Conservation (phyloP, 2,329 filamentous ascomycete genomes). For the Alternaria arbusti region DNA sequence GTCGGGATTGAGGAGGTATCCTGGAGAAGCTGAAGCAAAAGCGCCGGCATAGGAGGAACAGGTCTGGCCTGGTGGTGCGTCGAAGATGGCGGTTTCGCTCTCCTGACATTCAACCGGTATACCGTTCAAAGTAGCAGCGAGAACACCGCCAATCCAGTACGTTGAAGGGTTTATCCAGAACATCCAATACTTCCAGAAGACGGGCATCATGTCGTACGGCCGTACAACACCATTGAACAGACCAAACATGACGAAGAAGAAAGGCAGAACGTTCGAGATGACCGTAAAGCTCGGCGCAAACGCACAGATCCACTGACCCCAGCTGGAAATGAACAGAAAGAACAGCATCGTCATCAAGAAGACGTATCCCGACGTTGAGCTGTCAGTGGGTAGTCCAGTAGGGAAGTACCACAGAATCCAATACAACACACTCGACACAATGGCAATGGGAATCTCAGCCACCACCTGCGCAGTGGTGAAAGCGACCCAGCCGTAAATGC, state of each 20-base stretch:
- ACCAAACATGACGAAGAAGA: slow-evolving; percentile 80
- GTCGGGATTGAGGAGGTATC: slow-evolving; percentile 69
- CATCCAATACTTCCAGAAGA: slow-evolving; percentile 77
- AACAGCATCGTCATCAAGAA: slow-evolving; percentile 82
- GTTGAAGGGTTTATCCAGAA: slow-evolving; percentile 73
- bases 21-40: slow-evolving; percentile 63
- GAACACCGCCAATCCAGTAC: slow-evolving; percentile 74
- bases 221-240: slow-evolving; percentile 80
- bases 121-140: slow-evolving; percentile 66
- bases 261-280: slow-evolving; percentile 74
- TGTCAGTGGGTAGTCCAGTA: slow-evolving; percentile 70
- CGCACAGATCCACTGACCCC: slow-evolving; percentile 85
- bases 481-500: slow-evolving; percentile 79
- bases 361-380: slow-evolving; percentile 72
- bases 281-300: slow-evolving; percentile 81
- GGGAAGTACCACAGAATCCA: slow-evolving; percentile 80
- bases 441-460: slow-evolving; percentile 73
- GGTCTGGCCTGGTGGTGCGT: slow-evolving; percentile 68
- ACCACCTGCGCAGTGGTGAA: slow-evolving; percentile 71
- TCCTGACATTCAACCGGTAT: slow-evolving; percentile 54
- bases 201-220: slow-evolving; percentile 68
- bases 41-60: slow-evolving; percentile 68
- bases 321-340: slow-evolving; percentile 75
- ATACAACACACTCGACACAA: slow-evolving; percentile 70
- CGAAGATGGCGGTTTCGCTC: slow-evolving; percentile 69